These are phyloP conservation scores for Apostasia ramifera DNA, from an alignment of 106 monocot species.

Conservation along the genomic window DNA sequence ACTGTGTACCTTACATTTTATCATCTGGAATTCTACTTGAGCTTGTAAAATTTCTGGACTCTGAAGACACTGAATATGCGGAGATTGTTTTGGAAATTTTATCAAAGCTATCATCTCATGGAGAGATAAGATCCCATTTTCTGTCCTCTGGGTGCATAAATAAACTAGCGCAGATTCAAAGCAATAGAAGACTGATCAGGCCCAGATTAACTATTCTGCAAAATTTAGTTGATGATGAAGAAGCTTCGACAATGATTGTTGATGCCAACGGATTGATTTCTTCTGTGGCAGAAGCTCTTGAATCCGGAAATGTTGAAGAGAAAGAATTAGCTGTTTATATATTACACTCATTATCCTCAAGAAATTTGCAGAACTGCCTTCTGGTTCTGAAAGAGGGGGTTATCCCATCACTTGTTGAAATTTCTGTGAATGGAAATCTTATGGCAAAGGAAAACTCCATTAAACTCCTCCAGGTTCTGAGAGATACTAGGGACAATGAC, in stretches of 20 bases:
- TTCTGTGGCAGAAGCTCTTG: conserved; percentile 51
- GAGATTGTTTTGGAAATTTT: conserved; percentile 45
- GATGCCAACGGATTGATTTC: conserved; percentile 41
- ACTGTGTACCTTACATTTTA: conserved; percentile 21
- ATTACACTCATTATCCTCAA: conserved; percentile 42
- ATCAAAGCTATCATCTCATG: conserved; percentile 34
- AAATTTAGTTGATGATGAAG: conserved; percentile 36
- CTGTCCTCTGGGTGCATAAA: conserved; percentile 30
- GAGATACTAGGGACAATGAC: conserved; percentile 43
- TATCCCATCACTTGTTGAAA: conserved; percentile 66
- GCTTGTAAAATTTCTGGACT: conserved; percentile 34
- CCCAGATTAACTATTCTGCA: conserved; percentile 44
- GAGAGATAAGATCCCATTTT: conserved; percentile 32
- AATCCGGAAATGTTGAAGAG: conserved; percentile 44
- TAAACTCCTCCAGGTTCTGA: conserved; percentile 58
- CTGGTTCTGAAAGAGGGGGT: conserved; percentile 81
- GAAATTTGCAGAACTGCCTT: conserved; percentile 31
- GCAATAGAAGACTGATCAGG: conserved; percentile 19
- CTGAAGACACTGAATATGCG: conserved; percentile 24
- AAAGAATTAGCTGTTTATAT: conserved; percentile 52
- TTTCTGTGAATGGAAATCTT: conserved; percentile 66
- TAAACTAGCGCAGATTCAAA: conserved; percentile 36
- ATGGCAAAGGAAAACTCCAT: conserved; percentile 35
- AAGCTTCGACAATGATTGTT: conserved; percentile 31
- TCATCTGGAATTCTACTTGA: conserved; percentile 26